Evolutionary conservation across 495 filamentous ascomycete genomes (phyloP), one percentile per base, ranked within the genome.

Genomic region (Xylaria castorea): DNA sequence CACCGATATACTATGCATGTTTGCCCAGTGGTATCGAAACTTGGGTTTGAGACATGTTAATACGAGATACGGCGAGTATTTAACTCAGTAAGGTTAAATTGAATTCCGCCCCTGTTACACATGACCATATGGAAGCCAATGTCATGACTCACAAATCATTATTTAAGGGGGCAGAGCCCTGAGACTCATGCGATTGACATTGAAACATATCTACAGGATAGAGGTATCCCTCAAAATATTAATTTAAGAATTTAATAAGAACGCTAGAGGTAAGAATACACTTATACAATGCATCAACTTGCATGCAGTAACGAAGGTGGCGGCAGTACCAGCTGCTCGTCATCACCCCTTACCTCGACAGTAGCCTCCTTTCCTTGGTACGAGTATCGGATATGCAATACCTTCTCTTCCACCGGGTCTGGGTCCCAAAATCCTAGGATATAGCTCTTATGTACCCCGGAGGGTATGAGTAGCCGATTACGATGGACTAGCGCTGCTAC

Each of bases 401-500:
- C 30, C 16, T 60, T 60, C 34, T 60, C 55, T 20, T 60, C 55
- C 30, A 1, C 30, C 27, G 14, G 55, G 12, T 58, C 55, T 18
- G 55, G 55, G 14, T 58, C 55, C 55, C 55, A 58, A 34, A 58
- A 58, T 5, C 55, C 55, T 0, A 34, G 55, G 12, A 60, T 36
- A 18, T 34, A 9, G 2, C 32, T 60, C 55, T 36, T 60, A 7
- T 3, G 30, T 14, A 60, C 55, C 22, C 55, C 14, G 8, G 30
- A 32, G 16, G 30, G 55, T 60, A 60, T 60, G 18, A 20, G 16
- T 2, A 60, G 30, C 55, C 32, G 14, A 4, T n/a, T 20, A 34
- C 27, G 55, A 34, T 77, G 76, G 9, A 80, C 77, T 22, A 80
- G 42, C 61, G 77, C 80, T 7, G 77, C 78, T 53, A 81, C 73